Percentiles rank a stretch among this genome's conserved stretches.
These are phyloP conservation scores for Mortierella sp. DNA, from an alignment of 371 early-diverging fungal genomes.

Conservation along the genomic window DNA sequence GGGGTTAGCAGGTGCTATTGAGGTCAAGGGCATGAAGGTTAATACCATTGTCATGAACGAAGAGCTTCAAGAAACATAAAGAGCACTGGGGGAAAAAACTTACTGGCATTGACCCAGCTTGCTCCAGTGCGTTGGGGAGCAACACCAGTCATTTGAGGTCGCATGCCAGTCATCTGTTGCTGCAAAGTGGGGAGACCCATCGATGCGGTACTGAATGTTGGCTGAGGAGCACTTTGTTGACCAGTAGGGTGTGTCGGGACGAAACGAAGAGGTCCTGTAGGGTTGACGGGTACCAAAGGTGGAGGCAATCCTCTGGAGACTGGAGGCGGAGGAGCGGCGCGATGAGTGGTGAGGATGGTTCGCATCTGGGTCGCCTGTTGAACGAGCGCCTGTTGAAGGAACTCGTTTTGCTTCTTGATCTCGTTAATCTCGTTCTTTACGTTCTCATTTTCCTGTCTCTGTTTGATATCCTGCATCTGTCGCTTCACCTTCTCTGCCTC, in stretches of 20 bases:
- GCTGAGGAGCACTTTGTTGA: constrained; percentile 25
- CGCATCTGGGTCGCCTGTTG: constrained; percentile 52
- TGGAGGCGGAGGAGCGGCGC: constrained; percentile 49
- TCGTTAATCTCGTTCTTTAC: constrained; percentile 47
- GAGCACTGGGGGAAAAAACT: constrained; percentile 10
- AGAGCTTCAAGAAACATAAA: neutral
- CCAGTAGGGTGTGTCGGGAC: constrained; percentile 49
- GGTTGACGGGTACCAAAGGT: constrained; percentile 43
- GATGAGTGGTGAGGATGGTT: constrained; percentile 33
- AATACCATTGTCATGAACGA: neutral
- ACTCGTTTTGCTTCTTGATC: constrained; percentile 39
- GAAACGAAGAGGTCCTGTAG: constrained; percentile 47
- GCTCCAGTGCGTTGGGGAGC: constrained; percentile 60
- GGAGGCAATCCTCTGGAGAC: constrained; percentile 27
- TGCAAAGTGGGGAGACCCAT: constrained; percentile 42
- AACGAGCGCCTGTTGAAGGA: constrained; percentile 47
- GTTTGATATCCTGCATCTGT: constrained; percentile 49
- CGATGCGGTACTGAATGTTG: constrained; percentile 36
- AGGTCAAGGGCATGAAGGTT: neutral
- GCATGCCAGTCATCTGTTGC: constrained; percentile 44
- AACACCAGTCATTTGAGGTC: constrained; percentile 47
- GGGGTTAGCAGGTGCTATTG: constrained; percentile 62
- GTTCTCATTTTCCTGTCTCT: constrained; percentile 35
- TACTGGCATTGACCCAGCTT: constrained; percentile 65
- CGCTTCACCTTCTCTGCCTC: constrained; percentile 49